Base-by-base conservation (phyloP, 73 alveolate species). In the Symbiodinium natans region DNA sequence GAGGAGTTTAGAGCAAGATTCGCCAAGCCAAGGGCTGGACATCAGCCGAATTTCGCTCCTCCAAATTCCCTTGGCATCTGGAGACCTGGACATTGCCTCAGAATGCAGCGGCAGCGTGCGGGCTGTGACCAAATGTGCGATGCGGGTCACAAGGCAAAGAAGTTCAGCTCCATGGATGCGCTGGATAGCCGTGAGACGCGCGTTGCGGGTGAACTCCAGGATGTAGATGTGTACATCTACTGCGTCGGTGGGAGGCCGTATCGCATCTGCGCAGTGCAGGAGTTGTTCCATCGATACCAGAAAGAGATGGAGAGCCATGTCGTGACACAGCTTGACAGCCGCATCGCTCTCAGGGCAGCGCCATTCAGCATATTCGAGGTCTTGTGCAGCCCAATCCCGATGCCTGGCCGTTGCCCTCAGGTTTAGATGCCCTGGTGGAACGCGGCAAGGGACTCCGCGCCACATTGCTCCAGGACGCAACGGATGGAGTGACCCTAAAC, bases 151-250 rank as follows among this genome's bases (percentile, higher is more conserved):
- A n/a, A 74, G 80, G 80, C 80, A 63, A 27, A 36, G 1, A 63
- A 73, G 31, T 29, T 59, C 68, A 90, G 80, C 25, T 63, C 89
- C 21, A 31, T 90, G 82, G 97, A 90, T 40, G 97, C 97, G 40
- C 34, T 90, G 88, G 97, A 90, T 40, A 41, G 80, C 27, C 97
- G 97, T 3, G 97, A 90, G 52, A 40, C 52, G 33, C 97, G 97
- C 21, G 87, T 71, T 5, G 97, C 97, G 1, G 97, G 97, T 10
- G 97, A 90, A 52, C 77, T 90, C 33, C 97, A 90, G 97, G 97
- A 21, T 17, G 59, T 46, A 13, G 59, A 46, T 46, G 59, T 9
- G 59, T n/a, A n/a, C n/a, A n/a, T n/a, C n/a, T n/a, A n/a, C n/a
- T n/a, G n/a, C n/a, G n/a, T n/a, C n/a, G n/a, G n/a, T 48, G 17